A percentile compares a stretch with the other conserved stretches of the same genome.
Evolutionary conservation across 2,329 filamentous ascomycete species (phyloP).

Genomic region (Simplicillium sp.): DNA sequence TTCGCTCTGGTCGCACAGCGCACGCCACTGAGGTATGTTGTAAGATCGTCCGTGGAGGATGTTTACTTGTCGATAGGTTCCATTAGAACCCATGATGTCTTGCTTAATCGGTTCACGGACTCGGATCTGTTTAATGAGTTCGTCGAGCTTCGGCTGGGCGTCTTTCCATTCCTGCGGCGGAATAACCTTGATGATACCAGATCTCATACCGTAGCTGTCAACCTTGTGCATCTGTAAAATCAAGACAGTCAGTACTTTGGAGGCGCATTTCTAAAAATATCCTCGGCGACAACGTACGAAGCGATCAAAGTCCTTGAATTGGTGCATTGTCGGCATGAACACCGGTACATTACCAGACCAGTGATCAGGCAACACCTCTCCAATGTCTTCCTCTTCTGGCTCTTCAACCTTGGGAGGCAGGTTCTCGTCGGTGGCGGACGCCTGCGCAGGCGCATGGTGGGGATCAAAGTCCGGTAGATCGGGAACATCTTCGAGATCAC

Average conservation of each 20-base stretch:
- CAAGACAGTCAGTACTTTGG: constrained; percentile 5
- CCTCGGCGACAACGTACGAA: constrained; percentile 51
- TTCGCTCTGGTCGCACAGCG: constrained; percentile 86
- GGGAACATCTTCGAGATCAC: constrained; percentile 51
- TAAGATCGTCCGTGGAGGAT: constrained; percentile 94
- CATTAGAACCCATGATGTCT: constrained; percentile 92
- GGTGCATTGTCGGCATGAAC: constrained; percentile 89
- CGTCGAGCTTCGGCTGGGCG: constrained; percentile 66
- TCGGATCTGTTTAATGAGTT: constrained; percentile 81
- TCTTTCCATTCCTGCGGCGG: constrained; percentile 91
- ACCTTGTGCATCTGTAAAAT: constrained; percentile 61
- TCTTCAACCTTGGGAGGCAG: constrained; percentile 17
- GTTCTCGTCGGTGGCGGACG: constrained; percentile 4
- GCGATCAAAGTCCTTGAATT: constrained; percentile 87
- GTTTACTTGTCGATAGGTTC: constrained; percentile 94
- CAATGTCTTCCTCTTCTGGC: constrained; percentile 51
- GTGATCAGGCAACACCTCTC: constrained; percentile 74
- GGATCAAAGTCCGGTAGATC: constrained; percentile 18
- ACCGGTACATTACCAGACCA: constrained; percentile 89
- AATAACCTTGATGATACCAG: constrained; percentile 92
- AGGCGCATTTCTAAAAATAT: not conserved
- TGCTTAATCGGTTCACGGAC: constrained; percentile 97
- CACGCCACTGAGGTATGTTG: constrained; percentile 92
- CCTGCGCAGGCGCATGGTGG: too few relatives aligned
- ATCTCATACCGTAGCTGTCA: constrained; percentile 93